phyloP scores from a whole-genome alignment of 805 yeast species.

The Kuraishia hungarica region DNA sequence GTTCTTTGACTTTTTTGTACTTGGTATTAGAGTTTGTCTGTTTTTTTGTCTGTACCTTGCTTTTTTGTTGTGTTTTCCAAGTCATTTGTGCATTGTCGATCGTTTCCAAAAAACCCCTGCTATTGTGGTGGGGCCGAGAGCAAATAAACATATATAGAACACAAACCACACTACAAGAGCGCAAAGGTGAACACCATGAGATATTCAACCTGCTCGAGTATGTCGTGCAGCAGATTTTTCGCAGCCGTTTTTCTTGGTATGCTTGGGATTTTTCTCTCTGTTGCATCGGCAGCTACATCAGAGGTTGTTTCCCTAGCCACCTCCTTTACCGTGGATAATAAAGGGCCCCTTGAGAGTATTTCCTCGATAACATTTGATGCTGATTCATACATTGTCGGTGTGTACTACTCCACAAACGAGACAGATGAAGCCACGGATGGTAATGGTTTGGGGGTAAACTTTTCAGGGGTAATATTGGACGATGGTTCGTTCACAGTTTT shows the following conservation, averaged over 20 bases:
- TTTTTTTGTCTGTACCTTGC: not conserved
- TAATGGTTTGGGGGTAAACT: not conserved
- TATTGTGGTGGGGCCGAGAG: not conserved
- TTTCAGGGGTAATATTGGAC: not conserved
- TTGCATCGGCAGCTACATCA: not conserved
- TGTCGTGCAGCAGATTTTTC: not conserved
- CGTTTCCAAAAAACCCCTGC: not conserved
- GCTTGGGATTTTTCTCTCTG: not conserved
- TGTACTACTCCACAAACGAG: not conserved
- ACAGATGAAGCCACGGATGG: not conserved
- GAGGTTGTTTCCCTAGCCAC: slow-evolving; percentile 1
- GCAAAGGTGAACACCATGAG: not conserved
- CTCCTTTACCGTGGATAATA: not conserved
- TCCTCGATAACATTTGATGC: not conserved
- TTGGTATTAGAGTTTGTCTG: not conserved
- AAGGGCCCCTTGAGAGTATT: not conserved
- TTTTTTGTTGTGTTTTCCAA: not conserved
- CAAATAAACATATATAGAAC: not conserved
- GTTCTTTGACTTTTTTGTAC: not conserved
- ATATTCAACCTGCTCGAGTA: not conserved
- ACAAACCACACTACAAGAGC: not conserved
- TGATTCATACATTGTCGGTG: not conserved
- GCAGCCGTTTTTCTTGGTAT: not conserved
- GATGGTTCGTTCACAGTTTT: not conserved
- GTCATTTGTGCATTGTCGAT: not conserved